Percentiles rank a stretch among this genome's conserved stretches.
These are phyloP conservation scores for Adansonia grandidieri DNA, from an alignment of 441 rosid species.

Conservation along the genomic window DNA sequence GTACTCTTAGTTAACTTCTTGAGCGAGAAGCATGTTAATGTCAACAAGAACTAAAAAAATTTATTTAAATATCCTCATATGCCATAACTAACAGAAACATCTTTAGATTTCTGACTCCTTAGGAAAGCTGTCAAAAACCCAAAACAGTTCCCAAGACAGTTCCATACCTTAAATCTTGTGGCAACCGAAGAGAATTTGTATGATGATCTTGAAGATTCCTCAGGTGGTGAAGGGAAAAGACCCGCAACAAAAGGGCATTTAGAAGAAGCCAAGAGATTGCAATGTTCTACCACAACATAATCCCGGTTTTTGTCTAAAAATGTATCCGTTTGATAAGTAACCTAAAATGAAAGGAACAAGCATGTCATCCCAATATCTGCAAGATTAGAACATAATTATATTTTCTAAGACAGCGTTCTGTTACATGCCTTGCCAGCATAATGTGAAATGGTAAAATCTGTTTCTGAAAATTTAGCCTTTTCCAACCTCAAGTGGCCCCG, in stretches of 20 bases:
- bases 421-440: slow-evolving; percentile 97
- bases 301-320: slow-evolving; percentile 97
- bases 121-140: background rate
- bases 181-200: slow-evolving; percentile 97
- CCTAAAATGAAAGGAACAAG: slow-evolving; percentile 54
- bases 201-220: slow-evolving; percentile 83
- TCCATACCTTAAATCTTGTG: slow-evolving; percentile 82
- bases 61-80: background rate
- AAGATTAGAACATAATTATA: slow-evolving; percentile 26
- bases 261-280: slow-evolving; percentile 89
- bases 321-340: slow-evolving; percentile 82
- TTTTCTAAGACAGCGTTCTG: slow-evolving; percentile 24
- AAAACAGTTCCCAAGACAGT: background rate
- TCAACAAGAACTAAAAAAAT: background rate
- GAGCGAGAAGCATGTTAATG: background rate
- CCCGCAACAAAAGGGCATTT: slow-evolving; percentile 78
- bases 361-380: slow-evolving; percentile 30
- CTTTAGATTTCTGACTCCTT: background rate
- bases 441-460: slow-evolving; percentile 89
- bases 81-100: background rate
- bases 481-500: slow-evolving; percentile 71
- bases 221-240: slow-evolving; percentile 66
- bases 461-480: slow-evolving; percentile 90
- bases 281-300: slow-evolving; percentile 90
- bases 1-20: background rate